A percentile compares a stretch with the other conserved stretches of the same genome.
These are phyloP conservation scores for Cyathus striatus DNA, from an alignment of 768 basidiomycete species.

Conservation along the genomic window DNA sequence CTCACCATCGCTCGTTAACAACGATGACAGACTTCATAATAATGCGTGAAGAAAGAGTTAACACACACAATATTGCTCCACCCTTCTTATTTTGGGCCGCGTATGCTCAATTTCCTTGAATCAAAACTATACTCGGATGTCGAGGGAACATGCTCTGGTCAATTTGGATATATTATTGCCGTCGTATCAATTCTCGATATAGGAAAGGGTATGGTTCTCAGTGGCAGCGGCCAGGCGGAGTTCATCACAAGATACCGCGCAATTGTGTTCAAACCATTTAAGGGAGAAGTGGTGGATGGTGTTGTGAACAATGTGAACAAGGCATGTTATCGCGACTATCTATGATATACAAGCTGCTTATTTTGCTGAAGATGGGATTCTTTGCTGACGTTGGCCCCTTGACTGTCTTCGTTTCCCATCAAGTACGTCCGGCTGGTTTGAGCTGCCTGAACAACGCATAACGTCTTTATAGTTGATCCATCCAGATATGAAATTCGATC, in stretches of 20 bases:
- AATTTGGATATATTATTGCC: constrained; percentile 92
- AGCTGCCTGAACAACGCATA: background rate
- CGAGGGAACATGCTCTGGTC: constrained; percentile 95
- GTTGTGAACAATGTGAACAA: constrained; percentile 95
- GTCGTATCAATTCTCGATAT: constrained; percentile 89
- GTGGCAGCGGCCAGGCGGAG: constrained; percentile 92
- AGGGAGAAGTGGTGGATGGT: constrained; percentile 97
- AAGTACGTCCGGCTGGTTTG: constrained; percentile 51
- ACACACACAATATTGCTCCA: constrained; percentile 97
- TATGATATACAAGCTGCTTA: background rate
- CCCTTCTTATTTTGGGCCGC: constrained; percentile 96
- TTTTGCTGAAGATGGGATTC: constrained; percentile 81
- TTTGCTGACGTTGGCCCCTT: constrained; percentile 96
- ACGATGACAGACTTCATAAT: background rate
- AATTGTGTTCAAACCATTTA: constrained; percentile 99
- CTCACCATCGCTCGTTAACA: background rate
- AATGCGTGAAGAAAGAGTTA: constrained; percentile 73
- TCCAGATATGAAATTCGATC: constrained; percentile 91
- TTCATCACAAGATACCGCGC: constrained; percentile 93
- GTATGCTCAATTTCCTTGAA: constrained; percentile 90
- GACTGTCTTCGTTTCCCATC: constrained; percentile 92
- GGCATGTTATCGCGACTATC: constrained; percentile 32
- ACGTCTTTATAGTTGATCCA: constrained; percentile 70
- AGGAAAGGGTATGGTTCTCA: constrained; percentile 87
- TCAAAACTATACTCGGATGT: constrained; percentile 93